phyloP scores from a whole-genome alignment of 2,329 filamentous ascomycete species.

The Diaporthe citri region DNA sequence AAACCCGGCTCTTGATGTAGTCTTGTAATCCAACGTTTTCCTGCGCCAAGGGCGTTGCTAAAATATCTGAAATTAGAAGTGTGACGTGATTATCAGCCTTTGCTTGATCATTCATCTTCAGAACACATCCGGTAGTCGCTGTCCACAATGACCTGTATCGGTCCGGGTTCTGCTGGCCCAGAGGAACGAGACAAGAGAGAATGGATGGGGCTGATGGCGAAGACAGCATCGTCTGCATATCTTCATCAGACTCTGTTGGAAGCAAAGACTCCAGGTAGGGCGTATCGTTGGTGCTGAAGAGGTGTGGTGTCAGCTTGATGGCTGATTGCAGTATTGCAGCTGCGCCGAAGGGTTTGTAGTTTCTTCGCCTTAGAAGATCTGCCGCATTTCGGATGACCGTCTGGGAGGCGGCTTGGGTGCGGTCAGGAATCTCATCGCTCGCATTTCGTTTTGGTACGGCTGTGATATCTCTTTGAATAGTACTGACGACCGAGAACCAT shows the following conservation, averaged over 20 bases:
- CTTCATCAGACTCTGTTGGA: constrained; percentile 63
- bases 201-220: constrained; percentile 78
- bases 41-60: constrained; percentile 55
- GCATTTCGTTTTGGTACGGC: constrained; percentile 39
- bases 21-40: constrained; percentile 58
- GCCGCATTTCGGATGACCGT: constrained; percentile 53
- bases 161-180: constrained; percentile 57
- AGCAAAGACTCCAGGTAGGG: constrained; percentile 58
- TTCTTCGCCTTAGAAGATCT: constrained; percentile 60
- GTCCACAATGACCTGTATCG: constrained; percentile 60
- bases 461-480: constrained; percentile 52
- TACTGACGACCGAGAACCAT: constrained; percentile 72
- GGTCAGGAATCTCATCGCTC: constrained; percentile 45
- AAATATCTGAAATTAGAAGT: constrained; percentile 61
- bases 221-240: constrained; percentile 70
- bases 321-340: constrained; percentile 60
- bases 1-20: constrained; percentile 57
- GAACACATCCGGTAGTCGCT: constrained; percentile 56
- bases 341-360: constrained; percentile 70
- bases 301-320: constrained; percentile 54
- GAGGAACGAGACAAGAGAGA: constrained; percentile 72
- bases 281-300: constrained; percentile 53
- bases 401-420: constrained; percentile 48
- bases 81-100: constrained; percentile 53
- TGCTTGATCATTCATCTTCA: constrained; percentile 50